These are phyloP conservation scores for Xylaria sp. DNA, from an alignment of 2,329 filamentous ascomycete species.

Conservation along the genomic window DNA sequence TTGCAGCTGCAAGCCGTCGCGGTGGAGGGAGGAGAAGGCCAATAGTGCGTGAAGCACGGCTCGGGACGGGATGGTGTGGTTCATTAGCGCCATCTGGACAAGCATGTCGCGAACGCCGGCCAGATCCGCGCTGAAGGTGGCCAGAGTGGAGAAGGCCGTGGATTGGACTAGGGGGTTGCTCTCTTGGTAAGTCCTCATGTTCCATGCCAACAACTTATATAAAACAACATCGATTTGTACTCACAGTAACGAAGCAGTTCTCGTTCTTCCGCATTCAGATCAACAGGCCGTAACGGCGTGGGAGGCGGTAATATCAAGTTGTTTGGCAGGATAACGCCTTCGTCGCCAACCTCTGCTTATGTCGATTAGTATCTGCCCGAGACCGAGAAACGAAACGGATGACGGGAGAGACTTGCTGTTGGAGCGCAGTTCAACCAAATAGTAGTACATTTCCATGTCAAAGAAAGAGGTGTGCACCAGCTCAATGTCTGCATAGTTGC, in stretches of 20 bases:
- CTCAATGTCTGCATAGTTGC: slow-evolving; percentile 8
- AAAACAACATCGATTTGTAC: too few species aligned
- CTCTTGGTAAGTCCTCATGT: slow-evolving; percentile 20
- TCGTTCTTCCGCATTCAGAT: slow-evolving; percentile 28
- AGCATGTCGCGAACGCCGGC: slow-evolving; percentile 27
- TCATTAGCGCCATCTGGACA: slow-evolving; percentile 25
- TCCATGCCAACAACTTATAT: not conserved
- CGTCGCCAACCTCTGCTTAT: slow-evolving; percentile 13
- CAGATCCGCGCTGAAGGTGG: slow-evolving; percentile 19
- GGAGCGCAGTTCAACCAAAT: slow-evolving; percentile 27
- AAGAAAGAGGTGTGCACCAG: slow-evolving; percentile 35
- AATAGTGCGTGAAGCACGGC: slow-evolving; percentile 35
- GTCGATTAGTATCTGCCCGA: slow-evolving; percentile 17
- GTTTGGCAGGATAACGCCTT: slow-evolving; percentile 9
- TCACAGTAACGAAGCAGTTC: slow-evolving; percentile 33
- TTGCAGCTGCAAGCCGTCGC: slow-evolving; percentile 32
- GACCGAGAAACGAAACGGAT: not conserved
- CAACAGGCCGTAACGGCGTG: not conserved
- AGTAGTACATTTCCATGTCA: slow-evolving; percentile 36
- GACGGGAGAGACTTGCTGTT: slow-evolving; percentile 18
- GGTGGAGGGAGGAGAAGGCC: slow-evolving; percentile 32
- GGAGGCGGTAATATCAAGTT: slow-evolving; percentile 25
- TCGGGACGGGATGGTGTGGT: slow-evolving; percentile 27
- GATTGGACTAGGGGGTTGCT: slow-evolving; percentile 17
- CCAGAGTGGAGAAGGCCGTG: slow-evolving; percentile 25